A percentile compares a stretch with the other conserved stretches of the same genome.
Evolutionary conservation across 2,329 filamentous ascomycete species (phyloP).

Genomic region (Microthyrium microscopicum): DNA sequence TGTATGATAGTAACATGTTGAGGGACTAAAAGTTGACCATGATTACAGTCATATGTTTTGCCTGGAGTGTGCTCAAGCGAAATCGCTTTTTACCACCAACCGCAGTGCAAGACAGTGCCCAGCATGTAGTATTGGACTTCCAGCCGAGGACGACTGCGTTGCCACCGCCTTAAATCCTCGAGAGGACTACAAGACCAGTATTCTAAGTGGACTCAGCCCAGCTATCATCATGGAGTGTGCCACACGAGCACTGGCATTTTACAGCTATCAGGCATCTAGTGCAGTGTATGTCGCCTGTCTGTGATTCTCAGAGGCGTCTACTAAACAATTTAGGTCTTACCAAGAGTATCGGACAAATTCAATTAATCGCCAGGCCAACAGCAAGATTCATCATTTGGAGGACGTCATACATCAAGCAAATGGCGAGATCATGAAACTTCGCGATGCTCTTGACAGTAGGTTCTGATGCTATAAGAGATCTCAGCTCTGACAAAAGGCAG

Average conservation of each 20-base stretch:
- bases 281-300: constrained; percentile 45
- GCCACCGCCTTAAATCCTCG: constrained; percentile 56
- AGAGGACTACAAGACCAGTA: constrained; percentile 79
- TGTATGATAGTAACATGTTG: background rate
- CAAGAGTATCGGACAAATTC: constrained; percentile 59
- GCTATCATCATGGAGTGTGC: constrained; percentile 76
- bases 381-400: constrained; percentile 50
- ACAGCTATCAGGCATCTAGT: constrained; percentile 71
- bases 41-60: constrained; percentile 78
- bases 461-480: constrained; percentile 3
- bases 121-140: constrained; percentile 53
- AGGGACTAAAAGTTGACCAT: constrained; percentile 8
- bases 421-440: constrained; percentile 48
- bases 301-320: constrained; percentile 9
- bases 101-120: constrained; percentile 48
- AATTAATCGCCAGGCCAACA: constrained; percentile 53
- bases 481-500: background rate
- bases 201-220: constrained; percentile 69
- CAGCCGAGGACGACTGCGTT: constrained; percentile 58
- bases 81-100: constrained; percentile 41
- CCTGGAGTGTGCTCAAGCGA: constrained; percentile 48
- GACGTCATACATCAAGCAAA: constrained; percentile 62
- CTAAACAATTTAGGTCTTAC: constrained; percentile 40
- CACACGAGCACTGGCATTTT: constrained; percentile 62
- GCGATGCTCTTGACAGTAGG: constrained; percentile 47